phyloP scores from a whole-genome alignment of 2,329 filamentous ascomycete genomes.

The Penicillium decumbens region DNA sequence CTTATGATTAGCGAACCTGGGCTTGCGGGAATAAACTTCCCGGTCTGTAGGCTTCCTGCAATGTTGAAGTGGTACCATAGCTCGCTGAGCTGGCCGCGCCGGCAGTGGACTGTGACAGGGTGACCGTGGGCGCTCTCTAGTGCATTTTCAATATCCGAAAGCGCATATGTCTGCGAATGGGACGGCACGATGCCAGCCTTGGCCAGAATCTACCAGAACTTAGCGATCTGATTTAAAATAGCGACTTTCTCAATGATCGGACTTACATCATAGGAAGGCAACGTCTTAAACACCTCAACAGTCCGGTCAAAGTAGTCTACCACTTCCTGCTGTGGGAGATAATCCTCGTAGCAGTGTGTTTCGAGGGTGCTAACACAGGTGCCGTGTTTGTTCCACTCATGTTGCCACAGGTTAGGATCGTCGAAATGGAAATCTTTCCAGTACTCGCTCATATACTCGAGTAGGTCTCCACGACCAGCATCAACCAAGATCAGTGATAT shows the following conservation, averaged over 20 bases:
- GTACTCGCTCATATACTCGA: slow-evolving; percentile 64
- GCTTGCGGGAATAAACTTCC: slow-evolving; percentile 31
- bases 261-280: slow-evolving; percentile 59
- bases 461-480: slow-evolving; percentile 52
- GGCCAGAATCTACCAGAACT: slow-evolving; percentile 47
- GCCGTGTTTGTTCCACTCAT: slow-evolving; percentile 72
- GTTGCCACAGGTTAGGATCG: slow-evolving; percentile 64
- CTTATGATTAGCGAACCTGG: slow-evolving; percentile 30
- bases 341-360: slow-evolving; percentile 61
- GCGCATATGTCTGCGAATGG: slow-evolving; percentile 54
- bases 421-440: slow-evolving; percentile 66
- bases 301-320: slow-evolving; percentile 65
- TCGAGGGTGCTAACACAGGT: slow-evolving; percentile 68
- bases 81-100: slow-evolving; percentile 47
- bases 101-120: slow-evolving; percentile 57
- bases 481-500: slow-evolving; percentile 59
- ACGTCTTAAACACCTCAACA: slow-evolving; percentile 60
- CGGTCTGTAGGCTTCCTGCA: slow-evolving; percentile 42
- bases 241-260: background rate
- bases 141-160: slow-evolving; percentile 55
- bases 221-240: slow-evolving; percentile 1
- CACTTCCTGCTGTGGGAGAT: slow-evolving; percentile 59
- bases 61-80: slow-evolving; percentile 63
- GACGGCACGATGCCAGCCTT: slow-evolving; percentile 58
- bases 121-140: slow-evolving; percentile 52